Evolutionary conservation across 2,329 filamentous ascomycete genomes (phyloP).

Genomic region (Domatiomyces globalis): DNA sequence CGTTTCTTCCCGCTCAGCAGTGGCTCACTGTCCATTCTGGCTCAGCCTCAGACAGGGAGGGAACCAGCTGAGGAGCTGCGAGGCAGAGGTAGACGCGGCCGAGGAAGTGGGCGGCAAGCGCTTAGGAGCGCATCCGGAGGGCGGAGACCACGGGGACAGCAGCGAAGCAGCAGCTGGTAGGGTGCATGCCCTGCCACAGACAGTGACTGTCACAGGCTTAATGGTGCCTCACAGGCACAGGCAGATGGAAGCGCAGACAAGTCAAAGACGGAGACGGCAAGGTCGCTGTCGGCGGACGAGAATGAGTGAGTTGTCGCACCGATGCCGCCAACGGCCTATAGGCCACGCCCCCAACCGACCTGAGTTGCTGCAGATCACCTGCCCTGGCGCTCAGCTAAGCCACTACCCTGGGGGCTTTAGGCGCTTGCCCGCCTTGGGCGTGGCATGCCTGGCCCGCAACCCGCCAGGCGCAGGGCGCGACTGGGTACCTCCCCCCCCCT

Average conservation of each 20-base stretch:
- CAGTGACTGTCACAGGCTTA: not conserved
- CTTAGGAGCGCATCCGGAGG: not conserved
- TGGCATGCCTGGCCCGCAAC: too few relatives aligned
- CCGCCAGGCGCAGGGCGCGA: too few relatives aligned
- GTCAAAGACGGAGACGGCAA: not conserved
- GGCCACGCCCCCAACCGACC: not conserved
- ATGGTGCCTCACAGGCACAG: not conserved
- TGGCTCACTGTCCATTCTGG: constrained; percentile 1
- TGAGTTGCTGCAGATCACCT: not conserved
- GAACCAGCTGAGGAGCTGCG: not conserved
- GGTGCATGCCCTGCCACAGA: not conserved
- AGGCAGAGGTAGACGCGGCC: not conserved
- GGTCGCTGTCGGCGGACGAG: not conserved
- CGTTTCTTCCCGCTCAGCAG: constrained; percentile 7
- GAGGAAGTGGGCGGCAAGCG: not conserved
- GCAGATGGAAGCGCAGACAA: not conserved
- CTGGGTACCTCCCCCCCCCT: too few relatives aligned
- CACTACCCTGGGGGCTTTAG: not conserved
- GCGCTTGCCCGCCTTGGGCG: not conserved
- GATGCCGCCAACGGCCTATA: not conserved
- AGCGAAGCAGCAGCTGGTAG: not conserved
- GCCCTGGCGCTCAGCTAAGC: not conserved
- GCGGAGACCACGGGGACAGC: not conserved
- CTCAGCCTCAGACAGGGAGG: not conserved
- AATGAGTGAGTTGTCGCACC: not conserved